Conservation (phyloP, 352 stramenopile genomes). For the Pythium dissotocum region DNA sequence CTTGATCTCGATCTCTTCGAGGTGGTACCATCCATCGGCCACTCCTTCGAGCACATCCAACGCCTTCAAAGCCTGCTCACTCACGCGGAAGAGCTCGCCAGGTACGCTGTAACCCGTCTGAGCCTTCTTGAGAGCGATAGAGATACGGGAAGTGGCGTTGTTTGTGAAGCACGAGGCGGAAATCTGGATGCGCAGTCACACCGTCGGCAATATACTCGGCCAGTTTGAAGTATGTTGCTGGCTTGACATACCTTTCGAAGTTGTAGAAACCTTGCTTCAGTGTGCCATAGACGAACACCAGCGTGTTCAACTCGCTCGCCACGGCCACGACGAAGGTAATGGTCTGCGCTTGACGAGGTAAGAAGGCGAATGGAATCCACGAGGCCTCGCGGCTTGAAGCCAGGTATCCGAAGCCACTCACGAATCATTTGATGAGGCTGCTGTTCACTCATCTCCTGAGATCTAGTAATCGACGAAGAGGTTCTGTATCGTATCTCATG, state of each 20-base stretch:
- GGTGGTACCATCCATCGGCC: constrained; percentile 57
- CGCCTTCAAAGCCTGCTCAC: constrained; percentile 46
- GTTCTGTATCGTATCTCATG: too few relatives aligned
- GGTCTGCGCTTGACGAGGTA: too few relatives aligned
- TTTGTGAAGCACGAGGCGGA: constrained; percentile 62
- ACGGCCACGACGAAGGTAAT: not conserved
- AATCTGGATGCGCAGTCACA: constrained; percentile 36
- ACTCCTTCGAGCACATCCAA: constrained; percentile 77
- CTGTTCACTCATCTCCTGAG: too few relatives aligned
- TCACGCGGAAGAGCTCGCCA: constrained; percentile 63
- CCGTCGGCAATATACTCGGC: constrained; percentile 42
- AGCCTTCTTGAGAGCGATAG: constrained; percentile 38
- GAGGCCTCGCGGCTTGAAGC: too few relatives aligned
- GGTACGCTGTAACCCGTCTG: constrained; percentile 42
- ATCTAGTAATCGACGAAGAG: too few relatives aligned
- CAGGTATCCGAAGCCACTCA: too few relatives aligned
- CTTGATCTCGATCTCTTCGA: constrained; percentile 57
- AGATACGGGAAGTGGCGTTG: constrained; percentile 61
- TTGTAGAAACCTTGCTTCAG: constrained; percentile 74
- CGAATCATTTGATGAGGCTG: too few relatives aligned
- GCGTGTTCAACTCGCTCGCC: constrained; percentile 32
- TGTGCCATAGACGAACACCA: constrained; percentile 80
- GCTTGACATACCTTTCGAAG: constrained; percentile 59
- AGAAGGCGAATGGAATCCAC: too few relatives aligned
- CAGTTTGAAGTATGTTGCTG: constrained; percentile 44